A percentile compares a stretch with the other conserved stretches of the same genome.
Conservation (phyloP, 148 eudicot species). For the Vaccinium myrtillus region DNA sequence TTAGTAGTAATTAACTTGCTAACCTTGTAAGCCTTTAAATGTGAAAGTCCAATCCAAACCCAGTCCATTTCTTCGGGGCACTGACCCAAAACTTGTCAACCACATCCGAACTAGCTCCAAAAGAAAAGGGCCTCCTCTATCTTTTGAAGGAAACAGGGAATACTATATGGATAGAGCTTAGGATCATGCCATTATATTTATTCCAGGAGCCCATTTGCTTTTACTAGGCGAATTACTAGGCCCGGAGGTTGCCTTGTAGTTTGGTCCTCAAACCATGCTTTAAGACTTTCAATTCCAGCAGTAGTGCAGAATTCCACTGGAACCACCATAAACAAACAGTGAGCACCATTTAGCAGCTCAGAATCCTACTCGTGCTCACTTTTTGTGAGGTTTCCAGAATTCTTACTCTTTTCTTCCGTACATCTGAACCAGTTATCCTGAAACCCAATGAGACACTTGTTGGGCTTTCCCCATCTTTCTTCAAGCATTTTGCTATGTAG, state of each 20-base stretch:
- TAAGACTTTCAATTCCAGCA: constrained; percentile 58
- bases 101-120: background rate
- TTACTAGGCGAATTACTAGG: too few relatives aligned
- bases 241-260: constrained; percentile 21
- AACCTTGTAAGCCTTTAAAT: background rate
- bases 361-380: background rate
- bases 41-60: background rate
- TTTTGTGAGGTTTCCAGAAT: constrained; percentile 68
- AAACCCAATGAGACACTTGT: too few relatives aligned
- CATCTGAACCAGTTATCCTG: too few relatives aligned
- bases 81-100: background rate
- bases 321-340: constrained; percentile 59
- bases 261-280: constrained; percentile 88
- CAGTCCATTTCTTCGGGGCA: background rate
- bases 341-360: background rate
- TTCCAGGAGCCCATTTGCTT: too few relatives aligned
- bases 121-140: background rate
- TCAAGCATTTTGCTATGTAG: constrained; percentile 63
- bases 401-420: constrained; percentile 45
- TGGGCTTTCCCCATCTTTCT: constrained; percentile 76
- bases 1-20: too few relatives aligned
- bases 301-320: constrained; percentile 69
- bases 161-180: too few relatives aligned
- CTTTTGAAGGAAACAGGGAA: background rate
- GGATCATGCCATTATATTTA: too few relatives aligned